Conservation (phyloP, 169 alveolate species). For the Cryptosporidium tyzzeri region DNA sequence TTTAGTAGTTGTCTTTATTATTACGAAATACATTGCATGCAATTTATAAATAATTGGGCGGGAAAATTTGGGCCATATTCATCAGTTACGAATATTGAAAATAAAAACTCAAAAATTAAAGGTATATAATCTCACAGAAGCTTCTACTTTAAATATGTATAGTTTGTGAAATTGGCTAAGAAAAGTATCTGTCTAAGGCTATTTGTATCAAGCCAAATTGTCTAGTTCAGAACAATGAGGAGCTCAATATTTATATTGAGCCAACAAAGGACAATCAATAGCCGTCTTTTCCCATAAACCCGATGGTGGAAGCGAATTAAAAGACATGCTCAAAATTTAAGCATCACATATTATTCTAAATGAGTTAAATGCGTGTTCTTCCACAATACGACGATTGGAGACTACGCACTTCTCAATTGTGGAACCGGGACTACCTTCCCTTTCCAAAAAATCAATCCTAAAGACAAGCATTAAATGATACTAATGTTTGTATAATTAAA, state of each 20-base stretch:
- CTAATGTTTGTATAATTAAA: neutral
- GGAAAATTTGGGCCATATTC: neutral
- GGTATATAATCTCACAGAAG: neutral
- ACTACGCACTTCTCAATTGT: constrained; percentile 35
- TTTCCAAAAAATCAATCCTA: constrained; percentile 52
- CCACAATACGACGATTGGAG: constrained; percentile 3
- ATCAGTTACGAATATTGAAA: too few relatives aligned
- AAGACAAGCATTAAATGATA: neutral
- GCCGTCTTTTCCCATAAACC: neutral
- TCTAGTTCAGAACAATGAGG: neutral
- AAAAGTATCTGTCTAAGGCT: neutral
- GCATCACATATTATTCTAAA: neutral
- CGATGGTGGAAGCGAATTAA: too few relatives aligned
- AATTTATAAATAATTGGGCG: neutral
- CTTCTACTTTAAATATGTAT: neutral
- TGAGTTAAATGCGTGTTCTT: constrained; percentile 2
- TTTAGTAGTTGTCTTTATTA: neutral
- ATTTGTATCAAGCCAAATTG: too few relatives aligned
- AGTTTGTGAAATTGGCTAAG: neutral
- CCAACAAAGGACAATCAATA: too few relatives aligned
- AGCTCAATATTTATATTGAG: neutral
- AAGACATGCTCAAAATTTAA: neutral
- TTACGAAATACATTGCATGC: neutral
- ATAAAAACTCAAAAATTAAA: too few relatives aligned
- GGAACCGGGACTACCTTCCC: constrained; percentile 64